Base-by-base conservation (phyloP, 163 green algal species). In the Dunaliella salina region DNA sequence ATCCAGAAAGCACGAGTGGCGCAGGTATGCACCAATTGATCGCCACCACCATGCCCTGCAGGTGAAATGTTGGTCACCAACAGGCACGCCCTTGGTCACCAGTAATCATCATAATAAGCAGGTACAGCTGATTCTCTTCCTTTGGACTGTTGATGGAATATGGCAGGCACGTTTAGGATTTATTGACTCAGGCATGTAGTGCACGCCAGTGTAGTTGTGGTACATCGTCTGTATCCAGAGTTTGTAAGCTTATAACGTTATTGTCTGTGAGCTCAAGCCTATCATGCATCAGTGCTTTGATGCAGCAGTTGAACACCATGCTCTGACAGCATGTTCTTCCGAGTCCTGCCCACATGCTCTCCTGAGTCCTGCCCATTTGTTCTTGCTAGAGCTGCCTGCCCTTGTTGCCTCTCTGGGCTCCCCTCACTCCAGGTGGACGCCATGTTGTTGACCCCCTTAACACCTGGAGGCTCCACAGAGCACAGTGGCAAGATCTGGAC, bases 81-180 rank as follows among this genome's bases (percentile, higher is more conserved):
- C 81, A 0, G 87, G 87, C 30, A 71, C 80, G 0, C 83, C 83
- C 80, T 75, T 90, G 12, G 83, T 75, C 0, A 86, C 83, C 50
- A 87, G 88, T 85, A 89, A 88, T 57, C 88, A 91, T 84, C 90
- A 93, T 84, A 86, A 89, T 85, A 92, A 86, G 87, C 87, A 45
- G 85, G 82, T 85, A 30, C 8, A 8, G 40, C 40, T 50, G 40
- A 15, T 50, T 50, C 4, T 50, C 40, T 15, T 15, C 40, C n/a
- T 50, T 50, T 50, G 4, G 4, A 50, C 40, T 50, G 4, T 50
- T 8, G 8, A 3, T 3, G 8, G 8, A 50, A 50, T 8, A 3
- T 8, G 8, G 40, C 40, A 50, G 40, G 40, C 40, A 50, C 40
- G 8, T 50, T 8, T 50, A 15, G 40, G 40, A 8, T 50, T 3